Percentiles rank a stretch among this genome's conserved stretches.
phyloP scores from a whole-genome alignment of 2,329 filamentous ascomycete genomes.

The Penicillium concentricum region DNA sequence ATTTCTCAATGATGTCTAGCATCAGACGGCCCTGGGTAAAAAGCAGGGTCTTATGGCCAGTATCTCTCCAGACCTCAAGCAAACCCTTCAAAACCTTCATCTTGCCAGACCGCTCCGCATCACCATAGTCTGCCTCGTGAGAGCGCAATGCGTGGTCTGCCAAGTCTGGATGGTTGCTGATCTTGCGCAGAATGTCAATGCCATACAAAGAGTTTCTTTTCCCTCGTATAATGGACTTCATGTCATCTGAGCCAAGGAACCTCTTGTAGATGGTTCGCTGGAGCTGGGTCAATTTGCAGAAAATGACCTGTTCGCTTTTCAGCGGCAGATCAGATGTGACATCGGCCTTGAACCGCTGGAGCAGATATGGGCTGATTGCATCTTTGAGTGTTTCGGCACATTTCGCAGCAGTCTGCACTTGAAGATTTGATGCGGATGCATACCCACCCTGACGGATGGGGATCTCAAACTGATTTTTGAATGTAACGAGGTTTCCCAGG shows the following conservation, averaged over 20 bases:
- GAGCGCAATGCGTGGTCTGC: constrained; percentile 63
- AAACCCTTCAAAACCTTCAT: constrained; percentile 92
- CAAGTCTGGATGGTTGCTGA: constrained; percentile 96
- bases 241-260: constrained; percentile 80
- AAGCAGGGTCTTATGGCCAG: constrained; percentile 90
- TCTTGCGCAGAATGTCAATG: constrained; percentile 88
- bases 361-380: constrained; percentile 85
- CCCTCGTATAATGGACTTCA: constrained; percentile 74
- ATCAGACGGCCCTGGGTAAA: constrained; percentile 94
- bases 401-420: constrained; percentile 90
- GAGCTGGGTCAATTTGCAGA: constrained; percentile 81
- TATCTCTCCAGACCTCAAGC: constrained; percentile 81
- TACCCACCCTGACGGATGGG: constrained; percentile 93
- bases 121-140: constrained; percentile 69
- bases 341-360: constrained; percentile 90
- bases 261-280: constrained; percentile 78
- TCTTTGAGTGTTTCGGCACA: constrained; percentile 94
- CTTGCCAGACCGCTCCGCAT: constrained; percentile 79
- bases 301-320: constrained; percentile 94
- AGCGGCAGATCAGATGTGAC: constrained; percentile 91
- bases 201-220: constrained; percentile 80
- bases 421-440: constrained; percentile 88
- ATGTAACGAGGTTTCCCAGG: constrained; percentile 84
- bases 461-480: constrained; percentile 87
- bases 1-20: constrained; percentile 88